Conservation (phyloP, 768 basidiomycete genomes). For the Calocera viscosa region DNA sequence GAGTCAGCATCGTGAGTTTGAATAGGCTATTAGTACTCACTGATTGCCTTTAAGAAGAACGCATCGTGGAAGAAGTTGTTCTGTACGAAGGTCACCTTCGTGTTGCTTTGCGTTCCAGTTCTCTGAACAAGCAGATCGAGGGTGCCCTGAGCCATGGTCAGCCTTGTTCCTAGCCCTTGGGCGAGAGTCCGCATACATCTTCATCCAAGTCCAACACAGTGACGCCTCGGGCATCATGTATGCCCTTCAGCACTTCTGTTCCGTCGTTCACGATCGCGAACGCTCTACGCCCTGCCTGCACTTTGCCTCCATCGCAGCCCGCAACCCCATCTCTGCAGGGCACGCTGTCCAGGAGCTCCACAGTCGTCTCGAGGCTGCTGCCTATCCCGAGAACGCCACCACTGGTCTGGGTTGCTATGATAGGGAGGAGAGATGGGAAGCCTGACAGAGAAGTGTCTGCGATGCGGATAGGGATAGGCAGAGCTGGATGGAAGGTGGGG, state of each 20-base stretch:
- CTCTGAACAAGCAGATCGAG: conserved; percentile 88
- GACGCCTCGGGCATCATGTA: conserved; percentile 68
- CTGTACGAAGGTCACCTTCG: conserved; percentile 60
- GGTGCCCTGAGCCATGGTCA: conserved; percentile 46
- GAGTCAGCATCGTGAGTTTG: background rate
- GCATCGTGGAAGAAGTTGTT: conserved; percentile 99
- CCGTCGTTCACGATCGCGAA: conserved; percentile 46
- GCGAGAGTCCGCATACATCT: conserved; percentile 50
- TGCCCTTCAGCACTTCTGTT: conserved; percentile 44
- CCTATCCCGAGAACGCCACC: conserved; percentile 24
- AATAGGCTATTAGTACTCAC: conserved; percentile 34
- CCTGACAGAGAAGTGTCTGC: conserved; percentile 92
- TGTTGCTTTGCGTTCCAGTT: conserved; percentile 41
- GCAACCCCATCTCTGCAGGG: conserved; percentile 44
- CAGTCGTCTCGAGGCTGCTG: conserved; percentile 27
- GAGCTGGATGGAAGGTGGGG: conserved; percentile 45
- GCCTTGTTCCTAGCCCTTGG: background rate
- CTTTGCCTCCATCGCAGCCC: conserved; percentile 38
- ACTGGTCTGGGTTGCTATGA: conserved; percentile 36
- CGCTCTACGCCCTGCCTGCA: conserved; percentile 41
- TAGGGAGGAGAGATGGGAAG: conserved; percentile 73
- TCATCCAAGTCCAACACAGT: conserved; percentile 89
- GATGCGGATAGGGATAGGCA: conserved; percentile 66
- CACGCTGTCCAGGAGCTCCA: conserved; percentile 50
- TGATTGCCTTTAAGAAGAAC: conserved; percentile 93